Percentiles rank a stretch among this genome's conserved stretches.
Evolutionary conservation across 2,329 filamentous ascomycete genomes (phyloP).

Genomic region (Pseudogymnoascus sp.): DNA sequence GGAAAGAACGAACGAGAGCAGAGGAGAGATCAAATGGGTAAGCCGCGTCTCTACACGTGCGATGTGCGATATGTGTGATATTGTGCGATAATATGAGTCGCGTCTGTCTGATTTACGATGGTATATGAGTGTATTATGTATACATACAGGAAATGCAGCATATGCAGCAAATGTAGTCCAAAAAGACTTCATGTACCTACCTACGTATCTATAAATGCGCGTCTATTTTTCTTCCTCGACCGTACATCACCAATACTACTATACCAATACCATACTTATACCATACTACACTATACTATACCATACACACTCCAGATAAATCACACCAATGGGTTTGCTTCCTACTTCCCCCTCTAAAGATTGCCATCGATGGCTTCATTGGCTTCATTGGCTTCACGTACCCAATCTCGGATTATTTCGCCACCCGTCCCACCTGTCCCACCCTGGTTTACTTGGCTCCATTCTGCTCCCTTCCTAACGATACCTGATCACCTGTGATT

Average conservation of each 20-base stretch:
- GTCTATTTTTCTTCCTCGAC: neutral
- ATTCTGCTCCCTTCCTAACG: neutral
- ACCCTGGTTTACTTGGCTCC: neutral
- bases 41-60: neutral
- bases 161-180: neutral
- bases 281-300: neutral
- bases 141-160: neutral
- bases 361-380: neutral
- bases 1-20: neutral
- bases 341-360: neutral
- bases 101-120: neutral
- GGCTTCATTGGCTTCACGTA: neutral
- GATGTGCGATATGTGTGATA: neutral
- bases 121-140: neutral
- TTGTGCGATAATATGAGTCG: neutral
- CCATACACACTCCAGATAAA: neutral
- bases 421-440: constrained; percentile 3
- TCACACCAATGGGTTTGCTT: neutral
- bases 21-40: neutral
- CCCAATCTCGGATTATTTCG: constrained; percentile 3
- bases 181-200: neutral
- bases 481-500: neutral
- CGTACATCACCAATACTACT: neutral
- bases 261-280: neutral
- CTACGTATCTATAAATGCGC: neutral